Evolutionary conservation across 805 yeast species (phyloP), one percentile per base, ranked within the genome.

Genomic region (Starmerella floricola): DNA sequence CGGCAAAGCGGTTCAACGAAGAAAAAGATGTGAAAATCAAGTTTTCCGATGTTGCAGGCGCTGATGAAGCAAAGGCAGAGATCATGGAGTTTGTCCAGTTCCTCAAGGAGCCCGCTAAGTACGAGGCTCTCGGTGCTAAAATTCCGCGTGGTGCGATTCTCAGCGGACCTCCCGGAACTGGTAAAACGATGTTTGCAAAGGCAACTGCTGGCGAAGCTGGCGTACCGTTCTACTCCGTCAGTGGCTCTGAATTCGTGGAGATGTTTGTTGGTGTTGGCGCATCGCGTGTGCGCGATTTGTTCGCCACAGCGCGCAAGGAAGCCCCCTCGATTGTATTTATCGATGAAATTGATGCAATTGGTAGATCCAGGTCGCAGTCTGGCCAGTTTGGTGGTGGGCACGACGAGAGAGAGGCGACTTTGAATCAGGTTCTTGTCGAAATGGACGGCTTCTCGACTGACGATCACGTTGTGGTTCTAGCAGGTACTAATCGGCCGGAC

Each of bases 181-280:
- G 99, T 76, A 91, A 91, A 61, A 91, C 99, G 1, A 68, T 91
- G 41, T 66, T 91, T 38, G 99, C 99, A 11, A 88, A 85, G 59
- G 99, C 99, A 4, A 91, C 97, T 38, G 98, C 98, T 2, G 98
- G 98, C 52, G 99, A 91, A 62, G 98, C 99, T 0, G 94, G 91
- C 44, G 98, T 91, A 31, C 96, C 99, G 33, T 91, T 91, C 60
- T 78, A 78, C 55, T 82, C 94, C 13, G 97, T 91, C 16, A 83
- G 95, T 1, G 98, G 98, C 50, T 87, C 97, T 5, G 98, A 88
- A 62, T 88, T 88, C 54, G 95, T 91, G 12, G 97, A 88, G 62
- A 91, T 88, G 97, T 91, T 86, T 68, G 97, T 87, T 24, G 98
- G 98, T 69, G 96, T 88, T 19, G 98, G 98, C 66, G 97, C 98